Percentiles rank a stretch among this genome's conserved stretches.
Conservation (phyloP, 2,329 filamentous ascomycete species). For the Pyricularia sp. region DNA sequence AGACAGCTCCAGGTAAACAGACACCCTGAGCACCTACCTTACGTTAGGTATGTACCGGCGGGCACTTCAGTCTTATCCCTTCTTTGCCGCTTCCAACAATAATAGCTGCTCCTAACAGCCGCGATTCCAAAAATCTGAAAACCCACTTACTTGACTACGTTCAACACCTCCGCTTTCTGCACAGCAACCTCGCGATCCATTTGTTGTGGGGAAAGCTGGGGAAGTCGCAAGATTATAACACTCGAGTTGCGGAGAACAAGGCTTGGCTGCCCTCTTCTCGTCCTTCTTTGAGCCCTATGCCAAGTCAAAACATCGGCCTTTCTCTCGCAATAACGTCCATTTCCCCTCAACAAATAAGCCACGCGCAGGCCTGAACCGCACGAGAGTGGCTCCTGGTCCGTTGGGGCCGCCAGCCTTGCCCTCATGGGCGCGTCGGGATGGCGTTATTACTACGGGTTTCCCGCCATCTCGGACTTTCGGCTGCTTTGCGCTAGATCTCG, state of each 20-base stretch:
- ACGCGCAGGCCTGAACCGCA: neutral
- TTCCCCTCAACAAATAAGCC: neutral
- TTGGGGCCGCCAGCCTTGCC: neutral
- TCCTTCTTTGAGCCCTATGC: no score
- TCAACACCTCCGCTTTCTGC: neutral
- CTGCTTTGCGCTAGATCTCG: neutral
- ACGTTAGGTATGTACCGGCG: no score
- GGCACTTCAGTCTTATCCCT: neutral
- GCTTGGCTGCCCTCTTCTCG: no score
- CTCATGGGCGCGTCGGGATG: neutral
- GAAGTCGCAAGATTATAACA: neutral
- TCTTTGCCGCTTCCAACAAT: neutral
- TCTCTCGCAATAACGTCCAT: neutral
- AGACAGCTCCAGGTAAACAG: no score
- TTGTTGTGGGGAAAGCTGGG: no score
- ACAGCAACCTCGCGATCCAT: neutral
- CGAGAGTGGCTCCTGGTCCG: neutral
- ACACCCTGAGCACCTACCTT: no score
- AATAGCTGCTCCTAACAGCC: neutral
- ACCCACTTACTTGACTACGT: neutral
- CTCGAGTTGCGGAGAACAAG: neutral
- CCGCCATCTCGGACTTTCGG: neutral
- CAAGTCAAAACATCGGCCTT: no score
- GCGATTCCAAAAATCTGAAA: neutral
- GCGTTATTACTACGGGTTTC: neutral